Conservation (phyloP, 352 stramenopile genomes). For the Phytophthora macrochlamydospora region DNA sequence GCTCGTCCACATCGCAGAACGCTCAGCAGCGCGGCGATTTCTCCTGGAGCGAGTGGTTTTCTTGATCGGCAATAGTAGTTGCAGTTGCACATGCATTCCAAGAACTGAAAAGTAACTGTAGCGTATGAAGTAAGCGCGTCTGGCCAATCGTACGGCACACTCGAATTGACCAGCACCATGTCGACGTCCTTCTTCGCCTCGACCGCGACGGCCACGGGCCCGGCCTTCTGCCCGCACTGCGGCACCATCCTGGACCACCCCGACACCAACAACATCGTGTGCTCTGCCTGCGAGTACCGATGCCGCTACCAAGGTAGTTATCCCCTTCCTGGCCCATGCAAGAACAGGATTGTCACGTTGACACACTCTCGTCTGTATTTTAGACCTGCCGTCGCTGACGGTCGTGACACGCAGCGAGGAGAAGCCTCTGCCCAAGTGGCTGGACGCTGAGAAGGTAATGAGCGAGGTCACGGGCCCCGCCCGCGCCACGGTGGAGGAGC, state of each 20-base stretch:
- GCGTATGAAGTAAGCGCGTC: too few species aligned
- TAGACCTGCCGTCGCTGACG: slow-evolving; percentile 81
- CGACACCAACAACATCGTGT: slow-evolving; percentile 89
- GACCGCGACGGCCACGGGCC: slow-evolving; percentile 57
- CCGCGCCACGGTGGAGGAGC: slow-evolving; percentile 97
- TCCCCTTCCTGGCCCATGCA: too few species aligned
- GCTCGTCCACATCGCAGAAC: slow-evolving; percentile 29
- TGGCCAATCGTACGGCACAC: too few species aligned
- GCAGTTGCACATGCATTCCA: background rate
- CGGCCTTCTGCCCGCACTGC: slow-evolving; percentile 89
- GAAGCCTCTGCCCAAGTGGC: slow-evolving; percentile 82
- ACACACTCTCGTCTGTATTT: slow-evolving; percentile 6
- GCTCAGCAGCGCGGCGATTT: slow-evolving; percentile 62
- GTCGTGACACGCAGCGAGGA: slow-evolving; percentile 79
- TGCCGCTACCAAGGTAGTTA: slow-evolving; percentile 80
- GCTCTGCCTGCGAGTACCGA: slow-evolving; percentile 82
- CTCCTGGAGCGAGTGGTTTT: slow-evolving; percentile 83
- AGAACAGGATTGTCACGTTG: background rate
- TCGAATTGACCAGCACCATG: slow-evolving; percentile 27
- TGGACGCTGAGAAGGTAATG: slow-evolving; percentile 71
- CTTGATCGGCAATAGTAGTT: slow-evolving; percentile 23
- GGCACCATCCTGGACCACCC: slow-evolving; percentile 88
- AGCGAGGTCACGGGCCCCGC: slow-evolving; percentile 87
- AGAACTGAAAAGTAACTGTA: background rate
- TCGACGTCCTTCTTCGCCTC: slow-evolving; percentile 73